Base-by-base conservation (phyloP, 495 filamentous ascomycete genomes). In the Penicillium angulare region DNA sequence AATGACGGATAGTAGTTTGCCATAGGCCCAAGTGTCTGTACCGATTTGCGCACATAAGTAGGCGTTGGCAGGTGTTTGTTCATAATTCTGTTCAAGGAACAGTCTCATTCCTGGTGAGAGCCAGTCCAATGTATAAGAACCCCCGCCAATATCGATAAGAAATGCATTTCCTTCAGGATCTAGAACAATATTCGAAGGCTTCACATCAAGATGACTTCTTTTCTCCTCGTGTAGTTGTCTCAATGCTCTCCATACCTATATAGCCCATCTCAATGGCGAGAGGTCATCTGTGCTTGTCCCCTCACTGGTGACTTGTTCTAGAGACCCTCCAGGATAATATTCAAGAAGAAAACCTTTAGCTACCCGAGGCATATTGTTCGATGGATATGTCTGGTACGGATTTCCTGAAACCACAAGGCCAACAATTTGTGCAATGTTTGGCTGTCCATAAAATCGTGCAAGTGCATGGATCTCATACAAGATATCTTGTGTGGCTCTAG, bases 131-230 rank as follows among this genome's bases (percentile, higher is more conserved):
- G 15, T 33, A 31, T 59, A 59, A 35, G 60, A 61, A n/a, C 64
- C 7, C 27, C 68, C 64, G 33, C 68, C 62, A 13, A 69, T 63
- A 44, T 69, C 66, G 44, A 67, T 69, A 16, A 71, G 39, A 0
- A 65, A 39, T 21, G 64, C 58, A 49, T 64, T 60, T 35, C 50
- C 55, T n/a, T 56, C 51, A 20, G n/a, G 16, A 23, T 65, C 61
- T 21, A 69, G 18, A 29, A 72, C 63, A 36, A 68, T 47, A 47
- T 69, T 72, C 35, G 56, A 62, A 33, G 68, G 62, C 56, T 69
- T 69, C 10, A 68, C 24, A 56, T 72, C 66, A 55, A 68, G 59
- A 35, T 68, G 62, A 18, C 60, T 61, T 54, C 59, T 52, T 20
- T 47, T 41, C n/a, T 52, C 45, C 23, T 47, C 9, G 44, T 72